phyloP scores from a whole-genome alignment of 768 basidiomycete species.

The Mycena crocata region DNA sequence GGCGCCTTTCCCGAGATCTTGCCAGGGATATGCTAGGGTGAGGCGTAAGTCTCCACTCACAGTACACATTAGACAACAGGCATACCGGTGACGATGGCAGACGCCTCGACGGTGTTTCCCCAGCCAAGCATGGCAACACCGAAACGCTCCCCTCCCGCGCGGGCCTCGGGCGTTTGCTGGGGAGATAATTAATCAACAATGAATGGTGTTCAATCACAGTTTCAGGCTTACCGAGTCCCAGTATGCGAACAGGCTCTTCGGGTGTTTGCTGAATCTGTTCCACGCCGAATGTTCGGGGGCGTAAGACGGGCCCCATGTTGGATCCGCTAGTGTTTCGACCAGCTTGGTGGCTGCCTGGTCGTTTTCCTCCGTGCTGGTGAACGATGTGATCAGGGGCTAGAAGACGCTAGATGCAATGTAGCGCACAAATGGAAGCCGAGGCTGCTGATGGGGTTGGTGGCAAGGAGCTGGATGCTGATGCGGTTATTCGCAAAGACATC shows the following conservation, averaged over 20 bases:
- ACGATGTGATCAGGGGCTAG: too few species aligned
- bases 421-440: not conserved
- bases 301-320: constrained; percentile 22
- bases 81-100: not conserved
- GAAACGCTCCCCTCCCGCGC: not conserved
- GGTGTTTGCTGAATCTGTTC: constrained; percentile 24
- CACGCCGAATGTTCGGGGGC: constrained; percentile 27
- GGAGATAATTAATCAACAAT: not conserved
- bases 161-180: constrained; percentile 5
- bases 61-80: too few species aligned
- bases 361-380: constrained; percentile 9
- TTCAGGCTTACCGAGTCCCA: not conserved
- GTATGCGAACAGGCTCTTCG: constrained; percentile 22
- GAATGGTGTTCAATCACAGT: not conserved
- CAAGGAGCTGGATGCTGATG: not conserved
- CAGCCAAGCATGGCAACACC: constrained; percentile 3
- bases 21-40: constrained; percentile 39
- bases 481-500: not conserved
- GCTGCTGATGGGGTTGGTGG: not conserved
- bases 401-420: too few species aligned
- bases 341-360: constrained; percentile 3
- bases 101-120: not conserved
- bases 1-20: constrained; percentile 31
- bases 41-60: too few species aligned
- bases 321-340: constrained; percentile 1